Conservation (phyloP, 2,329 filamentous ascomycete genomes). For the Calonectria henricotiae region DNA sequence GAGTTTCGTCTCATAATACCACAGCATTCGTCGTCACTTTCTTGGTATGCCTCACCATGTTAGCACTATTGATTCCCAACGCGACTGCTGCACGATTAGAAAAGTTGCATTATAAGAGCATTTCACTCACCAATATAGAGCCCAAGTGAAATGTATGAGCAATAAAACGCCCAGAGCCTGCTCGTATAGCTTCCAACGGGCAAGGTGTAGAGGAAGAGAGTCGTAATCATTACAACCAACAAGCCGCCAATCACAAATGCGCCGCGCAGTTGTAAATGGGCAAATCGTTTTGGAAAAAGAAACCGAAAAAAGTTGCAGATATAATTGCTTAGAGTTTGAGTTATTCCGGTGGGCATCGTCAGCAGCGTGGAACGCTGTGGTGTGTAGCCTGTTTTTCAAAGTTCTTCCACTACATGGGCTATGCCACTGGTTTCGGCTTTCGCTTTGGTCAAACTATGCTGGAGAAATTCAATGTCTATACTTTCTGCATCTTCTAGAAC, state of each 20-base stretch:
- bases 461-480: conserved; percentile 41
- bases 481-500: conserved; percentile 71
- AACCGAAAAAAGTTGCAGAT: background rate
- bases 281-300: background rate
- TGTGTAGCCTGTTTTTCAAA: background rate
- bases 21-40: background rate
- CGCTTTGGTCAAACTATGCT: background rate
- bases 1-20: background rate
- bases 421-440: background rate
- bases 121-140: background rate
- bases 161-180: conserved; percentile 3
- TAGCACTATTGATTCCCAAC: background rate
- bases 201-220: background rate
- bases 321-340: background rate
- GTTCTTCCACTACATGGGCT: background rate
- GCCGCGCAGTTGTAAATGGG: background rate
- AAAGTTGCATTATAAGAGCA: fast-evolving
- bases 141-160: background rate
- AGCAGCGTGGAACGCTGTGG: background rate
- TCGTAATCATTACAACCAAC: background rate
- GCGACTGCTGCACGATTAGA: background rate
- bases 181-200: background rate
- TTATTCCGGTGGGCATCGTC: background rate
- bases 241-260: background rate
- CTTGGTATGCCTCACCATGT: background rate